These are phyloP conservation scores for Leptodontidium sp. DNA, from an alignment of 2,329 filamentous ascomycete genomes.

Conservation along the genomic window DNA sequence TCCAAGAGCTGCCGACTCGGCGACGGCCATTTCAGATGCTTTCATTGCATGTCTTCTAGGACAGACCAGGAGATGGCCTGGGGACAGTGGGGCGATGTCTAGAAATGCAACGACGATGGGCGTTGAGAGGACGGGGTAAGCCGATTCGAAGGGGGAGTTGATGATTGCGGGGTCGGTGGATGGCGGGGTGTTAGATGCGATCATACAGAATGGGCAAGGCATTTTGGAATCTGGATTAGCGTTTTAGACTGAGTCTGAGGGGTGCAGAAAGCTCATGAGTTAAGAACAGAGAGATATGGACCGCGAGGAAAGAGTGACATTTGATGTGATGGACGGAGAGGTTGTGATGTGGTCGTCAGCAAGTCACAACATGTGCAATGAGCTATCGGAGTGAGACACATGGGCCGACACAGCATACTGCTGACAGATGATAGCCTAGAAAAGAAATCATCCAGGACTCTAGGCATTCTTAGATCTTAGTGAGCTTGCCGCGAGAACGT, in stretches of 20 bases:
- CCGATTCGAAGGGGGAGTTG: constrained; percentile 50
- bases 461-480: no score
- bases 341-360: no score
- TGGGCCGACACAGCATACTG: no score
- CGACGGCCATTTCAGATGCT: constrained; percentile 69
- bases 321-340: no score
- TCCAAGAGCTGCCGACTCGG: constrained; percentile 71
- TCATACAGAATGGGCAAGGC: constrained; percentile 67
- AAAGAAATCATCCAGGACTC: no score
- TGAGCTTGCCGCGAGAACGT: no score
- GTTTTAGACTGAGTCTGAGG: not conserved
- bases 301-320: no score
- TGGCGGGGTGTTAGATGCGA: constrained; percentile 57
- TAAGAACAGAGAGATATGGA: not conserved
- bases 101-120: constrained; percentile 82
- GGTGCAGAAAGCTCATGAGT: not conserved
- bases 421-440: no score
- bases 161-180: constrained; percentile 50
- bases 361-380: no score
- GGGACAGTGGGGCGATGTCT: constrained; percentile 85
- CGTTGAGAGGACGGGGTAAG: constrained; percentile 78
- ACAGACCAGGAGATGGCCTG: constrained; percentile 82
- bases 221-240: constrained; percentile 13
- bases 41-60: constrained; percentile 79
- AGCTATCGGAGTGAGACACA: no score